Evolutionary conservation across 2,329 filamentous ascomycete species (phyloP), one percentile per base, ranked within the genome.

Genomic region (Venturia carpophila): DNA sequence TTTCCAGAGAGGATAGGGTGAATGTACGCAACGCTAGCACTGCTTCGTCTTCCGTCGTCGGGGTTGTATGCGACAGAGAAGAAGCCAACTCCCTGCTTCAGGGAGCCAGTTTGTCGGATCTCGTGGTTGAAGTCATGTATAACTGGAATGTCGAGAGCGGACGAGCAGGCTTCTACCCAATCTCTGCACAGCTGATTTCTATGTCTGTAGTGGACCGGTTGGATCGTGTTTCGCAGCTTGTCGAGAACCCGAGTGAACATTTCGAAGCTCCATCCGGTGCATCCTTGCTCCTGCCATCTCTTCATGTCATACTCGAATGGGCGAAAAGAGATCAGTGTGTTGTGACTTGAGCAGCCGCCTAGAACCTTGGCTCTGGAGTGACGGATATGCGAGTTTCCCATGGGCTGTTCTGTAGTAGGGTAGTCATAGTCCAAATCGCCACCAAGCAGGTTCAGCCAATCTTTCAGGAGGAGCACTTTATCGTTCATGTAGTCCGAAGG

Each of bases 51-150:
- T 72, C 91, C 90, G 71, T 91, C 87, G 72, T 96, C 91, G 2
- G 92, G 92, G 79, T 96, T 95, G 79, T 96, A 96, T 45, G 90
- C 87, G 69, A 96, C 87, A 69, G 88, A 92, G 82, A 96, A 93
- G 82, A 96, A 96, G 65, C 92, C 92, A 37, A 94, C 89, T 61
- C 89, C 89, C 71, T 89, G 81, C 69, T 85, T 87, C 69, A 96
- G 78, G 56, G 86, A 82, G 65, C 92, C 92, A 62, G 82, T 88
- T 68, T 84, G 80, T 67, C 83, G 83, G 75, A 96, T 96, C 74
- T 92, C 85, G 71, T 87, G 81, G 81, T 96, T 96, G 83, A 95
- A 96, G 79, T 96, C 90, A 69, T 86, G 80, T 70, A 94, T 85
- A 64, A 95, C 78, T 64, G 92, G 92, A 68, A 96, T 91, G 73